Percentiles rank a stretch among this genome's conserved stretches.
Evolutionary conservation across 768 basidiomycete genomes (phyloP).

Genomic region (Epithele typhae): DNA sequence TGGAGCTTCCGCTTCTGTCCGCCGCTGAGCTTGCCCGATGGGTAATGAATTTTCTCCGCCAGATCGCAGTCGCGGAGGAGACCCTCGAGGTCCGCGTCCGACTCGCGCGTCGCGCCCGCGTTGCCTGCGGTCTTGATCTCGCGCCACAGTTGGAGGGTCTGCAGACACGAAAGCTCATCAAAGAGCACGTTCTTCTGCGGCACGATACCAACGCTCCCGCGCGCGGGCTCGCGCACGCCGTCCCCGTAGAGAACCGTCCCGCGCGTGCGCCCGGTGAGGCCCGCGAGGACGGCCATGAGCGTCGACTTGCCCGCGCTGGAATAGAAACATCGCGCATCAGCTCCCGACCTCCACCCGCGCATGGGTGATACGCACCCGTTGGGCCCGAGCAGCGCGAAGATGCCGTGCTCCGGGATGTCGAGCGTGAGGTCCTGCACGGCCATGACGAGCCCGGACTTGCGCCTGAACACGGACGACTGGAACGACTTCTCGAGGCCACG

Average conservation of each 20-base stretch:
- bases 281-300: slow-evolving; percentile 59
- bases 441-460: slow-evolving; percentile 44
- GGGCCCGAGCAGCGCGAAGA: slow-evolving; percentile 71
- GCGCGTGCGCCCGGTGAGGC: slow-evolving; percentile 52
- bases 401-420: slow-evolving; percentile 64
- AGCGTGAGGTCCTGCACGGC: slow-evolving; percentile 65
- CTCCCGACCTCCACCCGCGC: too few species aligned
- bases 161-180: slow-evolving; percentile 67
- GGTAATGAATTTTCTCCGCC: slow-evolving; percentile 56
- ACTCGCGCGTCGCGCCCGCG: slow-evolving; percentile 21
- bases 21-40: slow-evolving; percentile 63
- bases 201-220: slow-evolving; percentile 69
- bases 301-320: slow-evolving; percentile 72
- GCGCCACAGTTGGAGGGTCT: slow-evolving; percentile 69
- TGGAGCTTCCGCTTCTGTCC: slow-evolving; percentile 83
- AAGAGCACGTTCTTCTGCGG: slow-evolving; percentile 84
- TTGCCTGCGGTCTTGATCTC: slow-evolving; percentile 47
- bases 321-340: slow-evolving; percentile 5
- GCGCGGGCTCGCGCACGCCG: slow-evolving; percentile 47
- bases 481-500: slow-evolving; percentile 57
- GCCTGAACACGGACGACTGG: slow-evolving; percentile 40
- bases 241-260: slow-evolving; percentile 57
- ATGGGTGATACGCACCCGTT: slow-evolving; percentile 43
- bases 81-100: slow-evolving; percentile 59
- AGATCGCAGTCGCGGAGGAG: slow-evolving; percentile 70